Percentiles rank a stretch among this genome's conserved stretches.
These are phyloP conservation scores for Zizania latifolia DNA, from an alignment of 176 grass and related monocot species.

Conservation along the genomic window DNA sequence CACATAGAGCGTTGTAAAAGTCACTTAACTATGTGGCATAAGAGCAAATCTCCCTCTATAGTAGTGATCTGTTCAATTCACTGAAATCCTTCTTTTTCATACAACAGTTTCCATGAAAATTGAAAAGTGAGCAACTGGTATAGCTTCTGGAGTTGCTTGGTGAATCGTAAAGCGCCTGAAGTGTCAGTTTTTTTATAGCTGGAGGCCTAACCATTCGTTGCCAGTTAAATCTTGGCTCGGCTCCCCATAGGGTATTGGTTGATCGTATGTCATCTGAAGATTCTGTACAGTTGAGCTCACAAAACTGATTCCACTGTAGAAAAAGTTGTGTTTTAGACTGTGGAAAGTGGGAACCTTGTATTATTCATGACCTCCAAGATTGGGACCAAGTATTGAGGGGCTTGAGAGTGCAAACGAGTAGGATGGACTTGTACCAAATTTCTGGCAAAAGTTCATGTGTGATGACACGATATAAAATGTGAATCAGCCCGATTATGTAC, in stretches of 20 bases:
- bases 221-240: constrained; percentile 15
- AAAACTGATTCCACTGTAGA: constrained; percentile 26
- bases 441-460: background rate
- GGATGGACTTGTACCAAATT: too few species aligned
- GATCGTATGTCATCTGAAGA: constrained; percentile 19
- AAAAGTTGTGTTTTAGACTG: constrained; percentile 22
- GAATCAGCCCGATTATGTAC: background rate
- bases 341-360: constrained; percentile 12
- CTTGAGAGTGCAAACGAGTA: too few species aligned
- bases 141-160: constrained; percentile 6
- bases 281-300: constrained; percentile 44
- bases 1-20: too few species aligned
- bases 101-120: constrained; percentile 56
- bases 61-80: background rate
- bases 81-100: constrained; percentile 12
- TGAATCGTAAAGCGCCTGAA: constrained; percentile 15
- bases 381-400: too few species aligned
- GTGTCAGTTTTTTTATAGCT: constrained; percentile 64
- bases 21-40: too few species aligned
- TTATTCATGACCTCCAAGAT: constrained; percentile 14
- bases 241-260: constrained; percentile 1
- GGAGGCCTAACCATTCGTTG: constrained; percentile 48
- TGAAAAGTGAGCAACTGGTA: constrained; percentile 36
- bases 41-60: too few species aligned
- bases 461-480: background rate